Conservation (phyloP, 768 basidiomycete genomes). For the Trametes cingulata region DNA sequence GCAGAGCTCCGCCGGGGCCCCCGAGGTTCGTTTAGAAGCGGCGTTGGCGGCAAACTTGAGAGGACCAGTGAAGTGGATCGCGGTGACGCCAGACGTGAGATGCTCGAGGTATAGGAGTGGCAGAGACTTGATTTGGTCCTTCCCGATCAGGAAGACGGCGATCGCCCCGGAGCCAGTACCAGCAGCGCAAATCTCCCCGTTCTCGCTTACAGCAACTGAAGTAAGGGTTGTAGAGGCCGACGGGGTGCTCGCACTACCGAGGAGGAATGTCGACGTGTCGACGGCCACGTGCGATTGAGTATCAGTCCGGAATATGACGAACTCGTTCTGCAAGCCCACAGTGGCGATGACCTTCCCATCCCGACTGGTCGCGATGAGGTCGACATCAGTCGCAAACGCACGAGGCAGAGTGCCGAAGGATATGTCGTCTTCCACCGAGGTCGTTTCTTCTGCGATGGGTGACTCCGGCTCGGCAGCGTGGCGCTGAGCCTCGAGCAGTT, state of each 20-base stretch:
- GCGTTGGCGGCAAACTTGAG: not conserved
- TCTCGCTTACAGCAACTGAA: slow-evolving; percentile 61
- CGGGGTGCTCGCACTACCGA: slow-evolving; percentile 49
- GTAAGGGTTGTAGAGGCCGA: slow-evolving; percentile 53
- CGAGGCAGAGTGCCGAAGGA: slow-evolving; percentile 75
- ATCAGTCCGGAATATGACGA: slow-evolving; percentile 65
- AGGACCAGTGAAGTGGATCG: slow-evolving; percentile 10
- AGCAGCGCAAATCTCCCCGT: slow-evolving; percentile 64
- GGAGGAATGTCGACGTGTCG: slow-evolving; percentile 53
- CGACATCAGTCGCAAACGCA: slow-evolving; percentile 80
- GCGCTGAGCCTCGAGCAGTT: slow-evolving; percentile 85
- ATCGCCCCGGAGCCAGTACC: slow-evolving; percentile 71
- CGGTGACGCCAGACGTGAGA: slow-evolving; percentile 23
- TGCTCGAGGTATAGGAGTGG: slow-evolving; percentile 48
- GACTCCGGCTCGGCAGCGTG: slow-evolving; percentile 52
- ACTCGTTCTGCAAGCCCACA: slow-evolving; percentile 77
- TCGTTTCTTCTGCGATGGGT: slow-evolving; percentile 30
- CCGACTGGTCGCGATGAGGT: slow-evolving; percentile 70
- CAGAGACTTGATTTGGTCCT: slow-evolving; percentile 37
- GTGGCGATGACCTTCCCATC: slow-evolving; percentile 68
- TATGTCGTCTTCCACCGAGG: slow-evolving; percentile 44
- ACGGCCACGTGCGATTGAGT: slow-evolving; percentile 44
- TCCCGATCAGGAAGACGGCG: slow-evolving; percentile 59
- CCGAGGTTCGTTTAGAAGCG: not conserved
- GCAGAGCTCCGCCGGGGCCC: slow-evolving; percentile 3